phyloP scores from a whole-genome alignment of 495 filamentous ascomycete species.

The Pyrenula aspistea region DNA sequence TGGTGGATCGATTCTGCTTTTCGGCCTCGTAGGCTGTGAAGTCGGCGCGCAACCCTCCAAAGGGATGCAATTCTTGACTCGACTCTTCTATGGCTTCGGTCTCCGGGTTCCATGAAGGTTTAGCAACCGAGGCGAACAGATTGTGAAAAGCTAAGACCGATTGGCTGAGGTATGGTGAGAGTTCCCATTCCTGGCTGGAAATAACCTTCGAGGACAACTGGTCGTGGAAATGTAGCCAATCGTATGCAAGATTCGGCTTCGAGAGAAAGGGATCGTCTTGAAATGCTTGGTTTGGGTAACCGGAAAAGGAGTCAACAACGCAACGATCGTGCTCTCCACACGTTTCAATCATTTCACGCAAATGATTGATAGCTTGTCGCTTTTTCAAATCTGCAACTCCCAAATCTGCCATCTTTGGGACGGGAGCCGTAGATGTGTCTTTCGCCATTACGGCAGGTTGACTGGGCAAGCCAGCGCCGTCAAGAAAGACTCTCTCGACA shows the following conservation, averaged over 20 bases:
- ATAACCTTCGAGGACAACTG: constrained; percentile 62
- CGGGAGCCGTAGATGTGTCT: constrained; percentile 16
- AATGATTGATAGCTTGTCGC: constrained; percentile 59
- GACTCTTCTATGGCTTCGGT: constrained; percentile 23
- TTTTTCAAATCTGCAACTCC: constrained; percentile 67
- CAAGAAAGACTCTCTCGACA: constrained; percentile 72
- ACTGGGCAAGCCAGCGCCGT: constrained; percentile 76
- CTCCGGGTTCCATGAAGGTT: constrained; percentile 6
- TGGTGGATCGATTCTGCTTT: constrained; percentile 51
- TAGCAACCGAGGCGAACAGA: constrained; percentile 56
- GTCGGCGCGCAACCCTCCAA: constrained; percentile 68
- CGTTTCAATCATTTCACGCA: constrained; percentile 83
- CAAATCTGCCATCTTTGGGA: constrained; percentile 1
- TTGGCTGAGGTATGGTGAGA: constrained; percentile 72
- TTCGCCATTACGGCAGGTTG: constrained; percentile 26
- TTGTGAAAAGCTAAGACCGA: constrained; percentile 83
- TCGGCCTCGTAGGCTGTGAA: constrained; percentile 64
- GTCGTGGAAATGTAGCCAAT: constrained; percentile 94
- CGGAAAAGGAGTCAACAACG: constrained; percentile 66
- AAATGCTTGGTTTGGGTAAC: constrained; percentile 75
- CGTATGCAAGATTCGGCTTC: constrained; percentile 76
- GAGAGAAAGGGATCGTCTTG: constrained; percentile 86
- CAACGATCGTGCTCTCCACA: constrained; percentile 83
- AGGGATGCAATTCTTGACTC: constrained; percentile 49
- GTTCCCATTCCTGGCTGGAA: constrained; percentile 74